A percentile compares a stretch with the other conserved stretches of the same genome.
These are phyloP conservation scores for Neurospora tetraspora DNA, from an alignment of 495 filamentous ascomycete genomes.

Conservation along the genomic window DNA sequence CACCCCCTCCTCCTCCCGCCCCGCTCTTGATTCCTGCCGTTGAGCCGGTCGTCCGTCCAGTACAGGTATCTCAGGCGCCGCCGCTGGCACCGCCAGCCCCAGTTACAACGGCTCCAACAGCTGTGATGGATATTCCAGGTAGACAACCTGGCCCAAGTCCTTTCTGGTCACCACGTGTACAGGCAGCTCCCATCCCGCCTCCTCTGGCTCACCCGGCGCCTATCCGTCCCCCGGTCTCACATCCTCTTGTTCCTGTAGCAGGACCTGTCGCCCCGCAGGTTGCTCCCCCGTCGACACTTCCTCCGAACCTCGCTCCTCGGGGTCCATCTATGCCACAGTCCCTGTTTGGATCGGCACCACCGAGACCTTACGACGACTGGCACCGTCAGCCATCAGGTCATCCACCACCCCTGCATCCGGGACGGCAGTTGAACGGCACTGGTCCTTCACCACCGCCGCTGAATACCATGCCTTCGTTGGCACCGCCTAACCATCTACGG, in stretches of 20 bases:
- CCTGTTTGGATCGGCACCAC: constrained; percentile 14
- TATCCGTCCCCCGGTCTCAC: constrained; percentile 8
- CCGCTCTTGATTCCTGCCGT: background rate
- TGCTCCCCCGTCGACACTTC: constrained; percentile 22
- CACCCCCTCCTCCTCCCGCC: constrained; percentile 23
- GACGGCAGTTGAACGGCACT: constrained; percentile 32
- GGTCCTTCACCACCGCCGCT: constrained; percentile 22
- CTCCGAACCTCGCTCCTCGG: constrained; percentile 13
- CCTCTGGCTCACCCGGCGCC: constrained; percentile 5
- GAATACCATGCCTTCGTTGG: constrained; percentile 27
- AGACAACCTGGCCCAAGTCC: constrained; percentile 11
- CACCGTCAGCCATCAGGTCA: constrained; percentile 21
- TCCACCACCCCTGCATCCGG: constrained; percentile 23
- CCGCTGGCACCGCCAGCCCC: constrained; percentile 31
- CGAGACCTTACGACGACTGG: constrained; percentile 27
- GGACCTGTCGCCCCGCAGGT: constrained; percentile 31
- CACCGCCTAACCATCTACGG: constrained; percentile 32
- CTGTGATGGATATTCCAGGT: background rate
- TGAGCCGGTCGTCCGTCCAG: background rate
- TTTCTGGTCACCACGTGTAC: constrained; percentile 13
- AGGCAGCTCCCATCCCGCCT: constrained; percentile 4
- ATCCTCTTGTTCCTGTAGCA: constrained; percentile 21
- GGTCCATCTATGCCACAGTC: constrained; percentile 20
- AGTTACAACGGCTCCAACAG: background rate
- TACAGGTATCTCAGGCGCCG: constrained; percentile 36